Evolutionary conservation across 768 basidiomycete species (phyloP), one percentile per base, ranked within the genome.

Genomic region (Boletus eberwhitei): DNA sequence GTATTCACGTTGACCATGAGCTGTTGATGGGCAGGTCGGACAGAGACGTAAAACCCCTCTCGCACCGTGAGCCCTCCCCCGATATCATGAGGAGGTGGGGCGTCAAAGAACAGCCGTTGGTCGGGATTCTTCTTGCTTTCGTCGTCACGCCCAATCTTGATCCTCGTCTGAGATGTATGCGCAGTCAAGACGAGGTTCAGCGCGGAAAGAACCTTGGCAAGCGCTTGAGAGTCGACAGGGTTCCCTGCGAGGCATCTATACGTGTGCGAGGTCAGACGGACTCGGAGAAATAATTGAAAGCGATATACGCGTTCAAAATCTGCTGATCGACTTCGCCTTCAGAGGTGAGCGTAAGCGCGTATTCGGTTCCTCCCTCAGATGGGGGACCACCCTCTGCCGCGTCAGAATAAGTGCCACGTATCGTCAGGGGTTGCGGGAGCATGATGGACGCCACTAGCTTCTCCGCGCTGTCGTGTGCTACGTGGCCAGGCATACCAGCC

Each of bases 201-300:
- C 0, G 79, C 77, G 6, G 78, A 69, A 45, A 83, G 70, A 26
- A 79, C 69, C 0, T 80, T 80, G 52, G 71, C 68, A 2, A 83
- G 76, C 48, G 89, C 86, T 36, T 80, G 75, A 39, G 79, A 75
- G 58, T 82, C 79, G 53, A 81, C 75, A 4, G 75, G 73, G 8
- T 78, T 64, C 2, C 88, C 90, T 2, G 65, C 66, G 17, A 88
- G 73, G 64, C 84, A 81, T 24, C 87, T 88, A 36, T 22, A 24
- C 17, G 16, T 13, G 32, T 19, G 26, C n/a, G 16, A 31, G 14
- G n/a, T 67, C 39, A 56, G 51, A 62, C 6, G 66, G 70, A 13
- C 72, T 59, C 21, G 39, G 24, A 34, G 21, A 71, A 40, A 73
- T 72, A 50, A 43, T 29, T 24, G 13, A 42, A 9, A 16, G 17